These are phyloP conservation scores for Cyberlindnera mississippiensis DNA, from an alignment of 805 yeast species.

Conservation along the genomic window DNA sequence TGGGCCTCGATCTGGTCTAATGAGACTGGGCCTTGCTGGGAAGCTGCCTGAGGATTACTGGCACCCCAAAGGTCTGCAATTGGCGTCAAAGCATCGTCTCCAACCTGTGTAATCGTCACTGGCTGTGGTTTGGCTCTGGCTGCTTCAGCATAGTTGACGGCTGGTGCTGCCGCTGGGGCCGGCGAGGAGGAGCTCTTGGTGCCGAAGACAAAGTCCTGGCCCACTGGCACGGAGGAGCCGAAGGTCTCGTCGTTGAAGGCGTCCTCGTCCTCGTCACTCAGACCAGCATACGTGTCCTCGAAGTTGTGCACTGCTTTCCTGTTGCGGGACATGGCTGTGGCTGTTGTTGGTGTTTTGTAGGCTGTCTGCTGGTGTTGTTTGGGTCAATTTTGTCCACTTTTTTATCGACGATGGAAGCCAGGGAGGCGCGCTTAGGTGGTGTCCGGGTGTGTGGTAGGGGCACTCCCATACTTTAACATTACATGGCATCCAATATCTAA, in stretches of 20 bases:
- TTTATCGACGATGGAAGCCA: slow-evolving; percentile 1
- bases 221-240: slow-evolving; percentile 51
- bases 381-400: slow-evolving; percentile 2
- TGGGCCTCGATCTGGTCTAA: slow-evolving; percentile 85
- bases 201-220: slow-evolving; percentile 66
- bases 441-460: slow-evolving; percentile 1
- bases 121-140: slow-evolving; percentile 28
- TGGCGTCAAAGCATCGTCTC: slow-evolving; percentile 51
- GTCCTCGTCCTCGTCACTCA: slow-evolving; percentile 70
- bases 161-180: slow-evolving; percentile 25
- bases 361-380: background rate
- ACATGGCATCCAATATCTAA: too few relatives aligned
- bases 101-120: slow-evolving; percentile 10
- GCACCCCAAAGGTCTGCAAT: slow-evolving; percentile 69
- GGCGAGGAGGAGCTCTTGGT: slow-evolving; percentile 16
- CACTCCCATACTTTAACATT: too few relatives aligned
- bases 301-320: slow-evolving; percentile 51
- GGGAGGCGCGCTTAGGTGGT: background rate
- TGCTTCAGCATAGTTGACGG: slow-evolving; percentile 41
- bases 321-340: slow-evolving; percentile 14
- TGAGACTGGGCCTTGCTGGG: slow-evolving; percentile 45
- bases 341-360: background rate
- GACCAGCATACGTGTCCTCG: slow-evolving; percentile 79
- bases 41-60: slow-evolving; percentile 12
- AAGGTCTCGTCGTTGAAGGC: slow-evolving; percentile 79